A percentile compares a stretch with the other conserved stretches of the same genome.
Conservation (phyloP, 2,329 filamentous ascomycete species). For the Penicillium glabrum region DNA sequence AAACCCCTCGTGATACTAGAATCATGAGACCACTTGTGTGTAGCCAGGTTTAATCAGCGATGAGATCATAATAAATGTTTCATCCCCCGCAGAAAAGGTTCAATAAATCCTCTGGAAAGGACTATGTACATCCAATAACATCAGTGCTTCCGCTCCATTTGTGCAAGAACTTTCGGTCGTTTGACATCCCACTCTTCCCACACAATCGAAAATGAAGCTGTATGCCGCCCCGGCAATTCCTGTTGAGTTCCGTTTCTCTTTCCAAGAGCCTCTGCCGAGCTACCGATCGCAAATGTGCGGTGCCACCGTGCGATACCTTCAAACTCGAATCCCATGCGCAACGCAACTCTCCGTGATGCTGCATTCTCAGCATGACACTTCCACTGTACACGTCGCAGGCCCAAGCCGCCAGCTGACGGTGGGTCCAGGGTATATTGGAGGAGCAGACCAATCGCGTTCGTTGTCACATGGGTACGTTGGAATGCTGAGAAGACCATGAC, state of each 20-base stretch:
- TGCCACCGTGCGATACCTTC: slow-evolving; percentile 37
- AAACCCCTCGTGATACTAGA: no score
- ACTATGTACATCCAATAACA: background rate
- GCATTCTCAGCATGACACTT: slow-evolving; percentile 11
- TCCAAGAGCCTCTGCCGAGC: slow-evolving; percentile 3
- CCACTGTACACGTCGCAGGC: slow-evolving; percentile 36
- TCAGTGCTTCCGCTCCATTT: slow-evolving; percentile 6
- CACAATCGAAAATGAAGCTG: slow-evolving; percentile 7
- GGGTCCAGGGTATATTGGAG: slow-evolving; percentile 30
- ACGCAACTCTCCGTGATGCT: slow-evolving; percentile 27
- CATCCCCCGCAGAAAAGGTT: background rate
- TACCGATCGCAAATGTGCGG: background rate
- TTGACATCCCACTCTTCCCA: slow-evolving; percentile 15
- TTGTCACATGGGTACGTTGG: slow-evolving; percentile 1
- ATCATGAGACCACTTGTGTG: background rate
- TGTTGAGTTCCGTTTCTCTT: slow-evolving; percentile 10
- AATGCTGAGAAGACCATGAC: slow-evolving; percentile 5
- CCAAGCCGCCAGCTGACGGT: slow-evolving; percentile 18
- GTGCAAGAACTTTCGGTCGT: slow-evolving; percentile 3
- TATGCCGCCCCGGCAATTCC: slow-evolving; percentile 12
- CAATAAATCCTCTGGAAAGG: background rate
- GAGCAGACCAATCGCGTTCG: slow-evolving; percentile 34
- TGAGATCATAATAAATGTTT: background rate
- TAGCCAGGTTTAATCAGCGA: background rate
- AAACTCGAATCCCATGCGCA: slow-evolving; percentile 34